These are phyloP conservation scores for Alternaria angustiovoidea DNA, from an alignment of 2,329 filamentous ascomycete genomes.

Conservation along the genomic window DNA sequence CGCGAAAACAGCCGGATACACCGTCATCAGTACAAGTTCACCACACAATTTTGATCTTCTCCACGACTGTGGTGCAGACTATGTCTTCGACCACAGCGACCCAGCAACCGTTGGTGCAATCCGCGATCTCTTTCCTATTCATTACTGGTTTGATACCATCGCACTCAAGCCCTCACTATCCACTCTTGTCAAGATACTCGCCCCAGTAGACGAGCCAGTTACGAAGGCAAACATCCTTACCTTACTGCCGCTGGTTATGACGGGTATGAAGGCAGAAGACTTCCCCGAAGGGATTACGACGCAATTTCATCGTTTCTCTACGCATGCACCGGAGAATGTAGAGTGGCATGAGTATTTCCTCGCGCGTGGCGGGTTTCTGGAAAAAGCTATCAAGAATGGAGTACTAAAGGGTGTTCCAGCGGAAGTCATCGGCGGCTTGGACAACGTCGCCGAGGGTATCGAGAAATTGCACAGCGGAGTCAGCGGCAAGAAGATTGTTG, in stretches of 20 bases:
- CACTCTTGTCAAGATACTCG: constrained; percentile 33
- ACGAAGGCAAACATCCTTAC: constrained; percentile 33
- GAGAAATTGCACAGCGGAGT: constrained; percentile 38
- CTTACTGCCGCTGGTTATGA: constrained; percentile 23
- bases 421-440: constrained; percentile 34
- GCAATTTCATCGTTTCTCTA: constrained; percentile 31
- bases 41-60: constrained; percentile 31
- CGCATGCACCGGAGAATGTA: constrained; percentile 27
- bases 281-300: constrained; percentile 29
- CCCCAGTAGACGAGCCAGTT: constrained; percentile 27
- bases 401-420: constrained; percentile 32
- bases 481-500: constrained; percentile 43
- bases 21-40: constrained; percentile 31
- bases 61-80: constrained; percentile 23
- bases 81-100: constrained; percentile 52
- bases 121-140: constrained; percentile 40
- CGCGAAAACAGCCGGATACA: constrained; percentile 36
- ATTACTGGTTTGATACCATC: constrained; percentile 56
- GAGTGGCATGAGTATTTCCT: constrained; percentile 31
- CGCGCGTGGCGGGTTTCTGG: constrained; percentile 30
- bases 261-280: constrained; percentile 19
- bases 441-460: constrained; percentile 30
- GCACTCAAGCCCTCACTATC: constrained; percentile 28
- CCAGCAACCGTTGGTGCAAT: constrained; percentile 49
- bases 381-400: constrained; percentile 28